Conservation (phyloP, 495 filamentous ascomycete species). For the Penicillium egyptiacum region DNA sequence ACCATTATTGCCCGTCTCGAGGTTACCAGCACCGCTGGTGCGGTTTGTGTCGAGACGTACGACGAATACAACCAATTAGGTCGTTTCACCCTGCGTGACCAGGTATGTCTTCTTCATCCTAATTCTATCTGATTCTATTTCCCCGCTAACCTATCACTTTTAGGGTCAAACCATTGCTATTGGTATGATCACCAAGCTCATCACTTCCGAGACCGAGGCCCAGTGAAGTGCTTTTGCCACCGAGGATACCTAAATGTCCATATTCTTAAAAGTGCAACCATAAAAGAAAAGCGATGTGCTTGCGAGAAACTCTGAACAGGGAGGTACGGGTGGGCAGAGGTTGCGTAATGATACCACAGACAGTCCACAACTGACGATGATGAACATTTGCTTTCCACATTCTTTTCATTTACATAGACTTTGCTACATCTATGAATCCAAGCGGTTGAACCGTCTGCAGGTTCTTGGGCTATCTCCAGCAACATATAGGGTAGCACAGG, state of each 20-base stretch:
- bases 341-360: slow-evolving; percentile 26
- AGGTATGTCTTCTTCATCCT: slow-evolving; percentile 55
- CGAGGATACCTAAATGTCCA: slow-evolving; percentile 17
- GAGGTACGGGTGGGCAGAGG: slow-evolving; percentile 27
- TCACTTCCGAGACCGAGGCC: slow-evolving; percentile 44
- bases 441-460: slow-evolving; percentile 20
- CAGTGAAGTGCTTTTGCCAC: slow-evolving; percentile 20
- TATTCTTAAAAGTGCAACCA: slow-evolving; percentile 16
- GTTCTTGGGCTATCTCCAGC: not conserved
- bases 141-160: slow-evolving; percentile 15
- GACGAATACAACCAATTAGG: slow-evolving; percentile 93
- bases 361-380: slow-evolving; percentile 42
- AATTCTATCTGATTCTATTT: slow-evolving; percentile 6
- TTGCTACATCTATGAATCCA: slow-evolving; percentile 24
- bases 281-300: slow-evolving; percentile 9
- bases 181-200: slow-evolving; percentile 90
- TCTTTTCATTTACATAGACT: slow-evolving; percentile 20
- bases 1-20: slow-evolving; percentile 92
- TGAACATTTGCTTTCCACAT: slow-evolving; percentile 30
- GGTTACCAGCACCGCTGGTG: slow-evolving; percentile 77
- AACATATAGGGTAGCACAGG: not conserved
- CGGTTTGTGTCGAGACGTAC: slow-evolving; percentile 89
- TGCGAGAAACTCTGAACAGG: slow-evolving; percentile 17
- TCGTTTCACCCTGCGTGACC: slow-evolving; percentile 91
- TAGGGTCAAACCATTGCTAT: slow-evolving; percentile 96